Evolutionary conservation across 1,284 basidiomycete genomes (phyloP), one percentile per base, ranked within the genome.

Genomic region (Taiwanofungus camphoratus): DNA sequence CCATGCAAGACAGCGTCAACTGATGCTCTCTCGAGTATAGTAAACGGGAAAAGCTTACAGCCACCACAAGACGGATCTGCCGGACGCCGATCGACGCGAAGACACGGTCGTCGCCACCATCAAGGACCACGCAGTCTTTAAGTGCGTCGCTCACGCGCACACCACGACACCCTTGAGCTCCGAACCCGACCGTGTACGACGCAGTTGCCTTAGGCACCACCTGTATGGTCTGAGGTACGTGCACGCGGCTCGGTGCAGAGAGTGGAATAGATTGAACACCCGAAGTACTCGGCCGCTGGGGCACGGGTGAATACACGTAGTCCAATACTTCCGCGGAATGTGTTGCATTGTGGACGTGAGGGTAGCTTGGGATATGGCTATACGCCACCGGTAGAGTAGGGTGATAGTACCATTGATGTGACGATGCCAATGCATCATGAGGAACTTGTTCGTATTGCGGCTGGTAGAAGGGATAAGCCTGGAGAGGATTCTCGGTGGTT

Each of bases 111-210:
- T 36, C 38, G 31, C 36, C 35, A 3, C 41, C 24, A 18, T 54
- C 53, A 12, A 49, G 22, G 9, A 21, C 23, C 5, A 37, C 44
- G n/a, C 31, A 16, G 9, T 39, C 41, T 15, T 48, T 42, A 11
- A 54, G 37, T 9, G 51, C 39, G 4, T 45, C 53, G 34, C 42
- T 31, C 22, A 57, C 45, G n/a, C 42, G 47, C 1, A 57, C 46
- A 5, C 55, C 55, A 4, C 31, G 36, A 23, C 32, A 9, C 22
- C 45, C 32, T 41, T 44, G 33, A 33, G 33, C 41, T 27, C 36
- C 40, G 1, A 44, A 36, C n/a, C 26, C 41, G 33, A 56, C 52
- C 5, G 27, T 34, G 32, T 23, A 36, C 11, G 30, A 37, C 2
- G 18, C 12, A 16, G 32, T 16, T 22, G 40, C 27, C 21, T 47